Evolutionary conservation across 2,329 filamentous ascomycete genomes (phyloP), one percentile per base, ranked within the genome.

Genomic region (Phialocephala subalpina): DNA sequence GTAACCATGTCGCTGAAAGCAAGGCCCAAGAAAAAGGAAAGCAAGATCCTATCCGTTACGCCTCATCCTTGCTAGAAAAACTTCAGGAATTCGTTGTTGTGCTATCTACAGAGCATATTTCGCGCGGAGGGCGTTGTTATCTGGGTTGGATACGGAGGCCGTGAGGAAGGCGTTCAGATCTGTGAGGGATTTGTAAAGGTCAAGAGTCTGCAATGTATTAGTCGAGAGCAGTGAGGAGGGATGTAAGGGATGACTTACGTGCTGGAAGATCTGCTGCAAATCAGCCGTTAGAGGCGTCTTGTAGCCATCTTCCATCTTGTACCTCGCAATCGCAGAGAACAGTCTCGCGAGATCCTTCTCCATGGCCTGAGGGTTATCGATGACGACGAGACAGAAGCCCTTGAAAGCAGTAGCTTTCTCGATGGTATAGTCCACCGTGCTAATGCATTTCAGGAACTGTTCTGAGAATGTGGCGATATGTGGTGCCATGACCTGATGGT

Each of bases 361-460:
- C 88, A 99, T 95, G 1, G 94, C 93, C 76, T 94, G 88, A 0
- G 96, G 96, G 74, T 98, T 98, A 75, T 89, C 88, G 68, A 92
- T 86, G 3, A 98, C 92, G 57, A 97, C 86, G 72, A 91, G 86
- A 62, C 92, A 92, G 80, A 99, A 97, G 0, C 96, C 96, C 74
- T 93, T 89, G 78, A 98, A 93, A 0, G 96, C 95, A 29, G 94
- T 94, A 0, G 92, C 93, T 81, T 99, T 99, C 80, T 99, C 96
- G 67, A 97, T 92, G 2, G 93, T 95, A 74, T 92, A 90, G 60
- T 93, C 91, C 36, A 98, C 91, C 69, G 93, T 92, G 67, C 88
- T 87, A 86, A 99, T 97, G 2, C 90, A 88, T 60, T 83, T 84
- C 62, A 99, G 80, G 81, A 97, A 98, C 40, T 92, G 87, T 40